Percentiles rank a stretch among this genome's conserved stretches.
phyloP scores from a whole-genome alignment of 2,329 filamentous ascomycete genomes.

The Malbranchea zuffiana region DNA sequence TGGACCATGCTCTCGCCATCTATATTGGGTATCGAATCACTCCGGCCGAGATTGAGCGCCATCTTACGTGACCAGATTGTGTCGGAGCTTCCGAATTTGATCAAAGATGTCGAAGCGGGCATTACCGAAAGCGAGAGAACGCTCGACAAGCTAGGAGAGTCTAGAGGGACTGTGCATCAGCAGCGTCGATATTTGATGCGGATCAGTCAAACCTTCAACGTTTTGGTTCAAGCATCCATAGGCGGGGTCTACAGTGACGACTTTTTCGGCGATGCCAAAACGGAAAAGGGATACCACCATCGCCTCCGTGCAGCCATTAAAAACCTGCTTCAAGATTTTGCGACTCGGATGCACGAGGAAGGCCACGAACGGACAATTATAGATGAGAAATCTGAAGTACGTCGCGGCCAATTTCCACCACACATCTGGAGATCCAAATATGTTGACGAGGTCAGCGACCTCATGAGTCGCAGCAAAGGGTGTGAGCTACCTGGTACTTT shows the following conservation, averaged over 20 bases:
- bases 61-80: conserved; percentile 22
- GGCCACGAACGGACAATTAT: conserved; percentile 36
- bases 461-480: conserved; percentile 36
- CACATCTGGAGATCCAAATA: conserved; percentile 20
- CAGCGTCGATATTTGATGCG: conserved; percentile 38
- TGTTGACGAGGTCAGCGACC: conserved; percentile 29
- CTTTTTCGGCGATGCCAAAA: conserved; percentile 24
- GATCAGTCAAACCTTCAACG: conserved; percentile 31
- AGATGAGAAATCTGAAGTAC: conserved; percentile 7
- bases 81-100: conserved; percentile 19
- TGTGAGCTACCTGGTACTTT: conserved; percentile 50
- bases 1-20: conserved; percentile 16
- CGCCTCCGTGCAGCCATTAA: conserved; percentile 26
- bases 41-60: conserved; percentile 19
- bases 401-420: neutral
- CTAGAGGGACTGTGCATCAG: conserved; percentile 24
- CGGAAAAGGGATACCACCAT: conserved; percentile 19
- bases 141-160: conserved; percentile 40
- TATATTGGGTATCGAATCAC: conserved; percentile 17
- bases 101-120: conserved; percentile 19
- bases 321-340: conserved; percentile 23
- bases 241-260: conserved; percentile 25
- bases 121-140: conserved; percentile 25
- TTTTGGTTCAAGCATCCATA: conserved; percentile 25
- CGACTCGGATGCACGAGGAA: conserved; percentile 29